phyloP scores from a whole-genome alignment of 2,329 filamentous ascomycete genomes.

The Trichoderma sp. region DNA sequence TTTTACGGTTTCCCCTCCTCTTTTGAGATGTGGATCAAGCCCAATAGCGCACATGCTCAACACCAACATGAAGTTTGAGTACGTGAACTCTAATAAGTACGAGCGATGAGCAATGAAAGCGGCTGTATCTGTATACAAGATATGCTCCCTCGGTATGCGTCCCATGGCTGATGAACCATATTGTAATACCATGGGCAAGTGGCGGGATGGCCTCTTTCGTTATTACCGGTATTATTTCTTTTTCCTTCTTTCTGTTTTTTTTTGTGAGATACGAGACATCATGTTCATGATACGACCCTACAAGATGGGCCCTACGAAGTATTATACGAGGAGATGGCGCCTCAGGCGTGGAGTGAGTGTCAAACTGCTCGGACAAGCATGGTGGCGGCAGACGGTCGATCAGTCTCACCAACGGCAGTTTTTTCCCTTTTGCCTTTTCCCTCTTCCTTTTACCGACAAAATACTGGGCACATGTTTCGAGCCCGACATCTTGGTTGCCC shows the following conservation, averaged over 20 bases:
- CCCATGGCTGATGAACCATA: neutral
- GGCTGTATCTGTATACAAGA: neutral
- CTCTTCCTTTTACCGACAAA: neutral
- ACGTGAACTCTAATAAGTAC: neutral
- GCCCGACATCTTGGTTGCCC: constrained; percentile 4
- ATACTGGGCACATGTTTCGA: neutral
- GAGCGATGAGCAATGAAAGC: neutral
- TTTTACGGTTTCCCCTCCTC: neutral
- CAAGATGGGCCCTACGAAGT: neutral
- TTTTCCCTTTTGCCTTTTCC: neutral
- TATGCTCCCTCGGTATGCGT: neutral
- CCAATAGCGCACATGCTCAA: constrained; percentile 4
- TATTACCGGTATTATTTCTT: neutral
- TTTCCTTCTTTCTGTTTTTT: neutral
- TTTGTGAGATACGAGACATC: neutral
- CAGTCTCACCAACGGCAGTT: neutral
- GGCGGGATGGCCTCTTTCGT: neutral
- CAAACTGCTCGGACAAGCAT: neutral
- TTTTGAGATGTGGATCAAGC: neutral
- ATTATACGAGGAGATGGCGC: constrained; percentile 10
- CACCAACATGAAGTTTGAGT: neutral
- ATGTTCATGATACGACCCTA: neutral
- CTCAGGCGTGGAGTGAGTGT: neutral
- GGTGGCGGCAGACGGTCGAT: neutral
- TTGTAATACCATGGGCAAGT: neutral